Percentiles rank a stretch among this genome's conserved stretches.
phyloP scores from a whole-genome alignment of 495 filamentous ascomycete species.

The Pseudevernia furfuracea region DNA sequence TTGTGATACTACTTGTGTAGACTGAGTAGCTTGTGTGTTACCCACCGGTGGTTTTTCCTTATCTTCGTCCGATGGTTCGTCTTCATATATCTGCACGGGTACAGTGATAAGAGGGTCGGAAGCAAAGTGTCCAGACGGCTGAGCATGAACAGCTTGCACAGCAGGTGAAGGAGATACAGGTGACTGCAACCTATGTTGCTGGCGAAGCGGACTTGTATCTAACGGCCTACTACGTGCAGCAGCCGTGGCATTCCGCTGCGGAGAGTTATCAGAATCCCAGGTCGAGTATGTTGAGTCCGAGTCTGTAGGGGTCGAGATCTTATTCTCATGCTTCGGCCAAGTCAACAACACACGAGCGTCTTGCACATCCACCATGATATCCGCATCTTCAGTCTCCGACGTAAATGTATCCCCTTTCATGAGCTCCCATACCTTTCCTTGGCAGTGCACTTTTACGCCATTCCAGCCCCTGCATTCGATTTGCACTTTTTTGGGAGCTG shows the following conservation, averaged over 20 bases:
- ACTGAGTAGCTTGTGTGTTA: slow-evolving; percentile 27
- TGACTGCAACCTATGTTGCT: slow-evolving; percentile 53
- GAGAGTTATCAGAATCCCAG: slow-evolving; percentile 52
- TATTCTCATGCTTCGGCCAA: slow-evolving; percentile 66
- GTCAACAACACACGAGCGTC: slow-evolving; percentile 80
- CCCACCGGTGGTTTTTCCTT: slow-evolving; percentile 17
- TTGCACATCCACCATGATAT: slow-evolving; percentile 94
- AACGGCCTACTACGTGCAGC: slow-evolving; percentile 13
- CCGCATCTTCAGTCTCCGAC: slow-evolving; percentile 78
- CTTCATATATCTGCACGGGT: slow-evolving; percentile 57
- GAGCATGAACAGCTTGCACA: slow-evolving; percentile 28
- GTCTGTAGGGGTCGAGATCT: slow-evolving; percentile 52
- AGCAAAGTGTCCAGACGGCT: slow-evolving; percentile 37
- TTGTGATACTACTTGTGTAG: slow-evolving; percentile 27
- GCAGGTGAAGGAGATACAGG: slow-evolving; percentile 71
- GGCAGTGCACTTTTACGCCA: slow-evolving; percentile 85
- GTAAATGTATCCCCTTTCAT: slow-evolving; percentile 82
- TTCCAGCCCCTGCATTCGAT: slow-evolving; percentile 94
- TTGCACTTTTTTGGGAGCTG: slow-evolving; percentile 64
- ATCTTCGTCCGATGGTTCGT: slow-evolving; percentile 36
- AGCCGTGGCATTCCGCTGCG: slow-evolving; percentile 36
- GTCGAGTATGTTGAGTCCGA: slow-evolving; percentile 62
- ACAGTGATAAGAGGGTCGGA: slow-evolving; percentile 38
- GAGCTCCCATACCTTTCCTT: slow-evolving; percentile 79
- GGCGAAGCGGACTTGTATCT: slow-evolving; percentile 57